Conservation (phyloP, 441 rosid genomes). For the Manihot esculenta region DNA sequence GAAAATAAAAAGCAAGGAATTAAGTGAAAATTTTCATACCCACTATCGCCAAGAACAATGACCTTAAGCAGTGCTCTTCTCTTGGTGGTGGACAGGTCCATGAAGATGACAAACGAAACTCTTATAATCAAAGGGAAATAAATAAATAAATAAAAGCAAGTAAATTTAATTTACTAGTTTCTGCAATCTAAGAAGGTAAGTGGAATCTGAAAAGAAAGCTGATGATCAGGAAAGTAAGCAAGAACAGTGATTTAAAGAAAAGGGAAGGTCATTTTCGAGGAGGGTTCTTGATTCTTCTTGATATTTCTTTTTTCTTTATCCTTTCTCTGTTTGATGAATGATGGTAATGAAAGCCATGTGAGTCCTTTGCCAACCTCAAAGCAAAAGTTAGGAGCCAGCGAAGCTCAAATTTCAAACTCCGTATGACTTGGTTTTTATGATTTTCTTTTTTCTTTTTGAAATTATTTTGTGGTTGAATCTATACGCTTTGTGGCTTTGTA, state of each 20-base stretch:
- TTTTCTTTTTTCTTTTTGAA: too few species aligned
- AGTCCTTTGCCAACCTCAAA: slow-evolving; percentile 47
- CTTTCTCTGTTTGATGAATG: slow-evolving; percentile 23
- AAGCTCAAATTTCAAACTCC: slow-evolving; percentile 26
- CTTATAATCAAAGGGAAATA: not conserved
- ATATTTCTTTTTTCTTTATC: slow-evolving; percentile 11
- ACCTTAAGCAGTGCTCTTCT: slow-evolving; percentile 71
- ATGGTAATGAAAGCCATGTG: slow-evolving; percentile 47
- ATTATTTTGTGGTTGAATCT: too few species aligned
- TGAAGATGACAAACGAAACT: not conserved
- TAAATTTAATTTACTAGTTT: not conserved
- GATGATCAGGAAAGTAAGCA: not conserved
- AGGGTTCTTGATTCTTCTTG: slow-evolving; percentile 41
- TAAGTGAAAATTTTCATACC: slow-evolving; percentile 33
- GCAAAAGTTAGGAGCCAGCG: slow-evolving; percentile 45
- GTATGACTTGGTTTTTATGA: too few species aligned
- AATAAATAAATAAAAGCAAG: not conserved
- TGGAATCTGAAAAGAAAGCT: not conserved
- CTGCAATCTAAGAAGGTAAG: not conserved
- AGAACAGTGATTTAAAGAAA: slow-evolving; percentile 7
- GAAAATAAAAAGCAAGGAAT: slow-evolving; percentile 42
- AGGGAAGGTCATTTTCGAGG: slow-evolving; percentile 15
- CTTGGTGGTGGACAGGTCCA: slow-evolving; percentile 43
- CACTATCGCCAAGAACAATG: slow-evolving; percentile 81
- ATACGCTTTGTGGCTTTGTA: too few species aligned